Conservation (phyloP, 2,329 filamentous ascomycete genomes). For the Pseudogymnoascus sp. region DNA sequence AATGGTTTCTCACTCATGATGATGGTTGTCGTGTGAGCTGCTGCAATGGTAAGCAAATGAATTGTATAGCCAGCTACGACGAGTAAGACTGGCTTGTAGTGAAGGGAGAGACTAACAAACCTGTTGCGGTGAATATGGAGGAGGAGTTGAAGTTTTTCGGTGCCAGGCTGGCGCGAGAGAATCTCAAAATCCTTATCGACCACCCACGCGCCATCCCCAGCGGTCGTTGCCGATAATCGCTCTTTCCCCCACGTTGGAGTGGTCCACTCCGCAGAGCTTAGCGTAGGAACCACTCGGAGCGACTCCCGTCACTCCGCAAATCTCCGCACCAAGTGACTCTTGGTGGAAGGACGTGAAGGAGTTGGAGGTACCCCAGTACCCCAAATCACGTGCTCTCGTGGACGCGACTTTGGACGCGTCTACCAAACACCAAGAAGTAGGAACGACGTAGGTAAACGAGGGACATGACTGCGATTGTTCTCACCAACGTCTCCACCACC, state of each 20-base stretch:
- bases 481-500: neutral
- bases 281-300: neutral
- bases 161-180: neutral
- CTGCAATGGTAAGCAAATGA: neutral
- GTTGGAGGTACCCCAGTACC: neutral
- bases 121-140: constrained; percentile 2
- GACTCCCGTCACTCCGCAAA: neutral
- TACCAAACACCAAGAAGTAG: neutral
- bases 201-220: neutral
- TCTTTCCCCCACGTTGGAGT: constrained; percentile 1
- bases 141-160: neutral
- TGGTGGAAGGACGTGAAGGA: neutral
- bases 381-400: constrained; percentile 8
- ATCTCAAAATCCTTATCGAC: constrained; percentile 7
- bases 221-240: constrained; percentile 4
- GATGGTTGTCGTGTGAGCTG: constrained; percentile 28
- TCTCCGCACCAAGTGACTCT: neutral
- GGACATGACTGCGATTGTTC: neutral
- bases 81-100: neutral
- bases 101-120: neutral
- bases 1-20: constrained; percentile 67
- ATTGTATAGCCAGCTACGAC: neutral
- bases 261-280: neutral
- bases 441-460: neutral
- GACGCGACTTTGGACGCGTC: constrained; percentile 11